Conservation (phyloP, 2,329 filamentous ascomycete species). For the Colletotrichum spaethianum region DNA sequence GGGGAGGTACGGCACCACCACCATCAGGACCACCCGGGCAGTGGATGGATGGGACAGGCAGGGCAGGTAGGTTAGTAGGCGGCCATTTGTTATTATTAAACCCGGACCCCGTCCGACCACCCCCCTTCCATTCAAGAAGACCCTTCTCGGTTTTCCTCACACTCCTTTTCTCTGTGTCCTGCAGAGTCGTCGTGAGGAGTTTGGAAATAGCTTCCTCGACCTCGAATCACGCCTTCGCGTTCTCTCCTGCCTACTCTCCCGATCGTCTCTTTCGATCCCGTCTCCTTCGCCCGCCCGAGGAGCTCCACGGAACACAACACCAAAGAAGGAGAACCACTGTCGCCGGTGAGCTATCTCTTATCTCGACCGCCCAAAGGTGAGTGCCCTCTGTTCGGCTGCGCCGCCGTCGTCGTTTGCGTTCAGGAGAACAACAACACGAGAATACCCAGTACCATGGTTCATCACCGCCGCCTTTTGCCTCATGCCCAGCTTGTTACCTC, state of each 20-base stretch:
- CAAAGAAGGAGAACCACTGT: slow-evolving; percentile 29
- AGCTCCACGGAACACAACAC: background rate
- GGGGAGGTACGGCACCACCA: slow-evolving; percentile 3
- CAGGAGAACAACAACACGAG: slow-evolving; percentile 13
- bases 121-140: slow-evolving; percentile 41
- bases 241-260: slow-evolving; percentile 2
- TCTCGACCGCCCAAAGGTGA: slow-evolving; percentile 27
- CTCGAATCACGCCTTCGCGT: slow-evolving; percentile 19
- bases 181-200: slow-evolving; percentile 39
- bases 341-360: slow-evolving; percentile 22
- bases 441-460: slow-evolving; percentile 11
- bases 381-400: slow-evolving; percentile 28
- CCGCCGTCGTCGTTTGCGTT: slow-evolving; percentile 13
- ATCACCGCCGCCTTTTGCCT: slow-evolving; percentile 23
- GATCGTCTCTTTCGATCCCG: background rate
- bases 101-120: slow-evolving; percentile 44
- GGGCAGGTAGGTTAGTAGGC: slow-evolving; percentile 22
- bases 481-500: slow-evolving; percentile 27
- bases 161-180: slow-evolving; percentile 41
- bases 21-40: slow-evolving; percentile 1
- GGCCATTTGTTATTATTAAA: slow-evolving; percentile 45
- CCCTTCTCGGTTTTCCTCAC: slow-evolving; percentile 39
- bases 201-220: slow-evolving; percentile 42
- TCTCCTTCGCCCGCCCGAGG: slow-evolving; percentile 5
- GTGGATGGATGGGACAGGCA: background rate